These are phyloP conservation scores for Xerophyta viscosa DNA, from an alignment of 106 monocot species.

Conservation along the genomic window DNA sequence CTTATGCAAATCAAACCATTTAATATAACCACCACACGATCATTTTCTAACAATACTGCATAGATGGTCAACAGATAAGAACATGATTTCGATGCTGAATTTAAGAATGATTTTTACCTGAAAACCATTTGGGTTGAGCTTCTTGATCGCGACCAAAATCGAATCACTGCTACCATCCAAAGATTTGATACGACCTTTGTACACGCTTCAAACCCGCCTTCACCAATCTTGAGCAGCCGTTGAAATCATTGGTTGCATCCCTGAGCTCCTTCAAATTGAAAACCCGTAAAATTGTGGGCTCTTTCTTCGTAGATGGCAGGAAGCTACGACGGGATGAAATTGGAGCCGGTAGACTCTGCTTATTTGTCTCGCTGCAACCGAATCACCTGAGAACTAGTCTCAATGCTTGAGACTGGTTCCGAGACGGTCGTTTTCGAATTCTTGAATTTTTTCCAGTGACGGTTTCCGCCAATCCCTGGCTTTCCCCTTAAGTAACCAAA, in stretches of 20 bases:
- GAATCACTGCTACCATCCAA: constrained; percentile 6
- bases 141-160: constrained; percentile 15
- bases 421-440: background rate
- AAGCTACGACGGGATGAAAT: constrained; percentile 6
- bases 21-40: too few species aligned
- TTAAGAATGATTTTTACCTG: too few species aligned
- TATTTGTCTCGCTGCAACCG: background rate
- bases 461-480: background rate
- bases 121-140: constrained; percentile 15
- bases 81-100: too few species aligned
- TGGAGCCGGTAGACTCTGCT: constrained; percentile 18
- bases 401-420: background rate
- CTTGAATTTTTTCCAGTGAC: background rate
- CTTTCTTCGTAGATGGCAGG: constrained; percentile 13
- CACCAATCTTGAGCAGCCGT: constrained; percentile 18
- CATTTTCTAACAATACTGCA: too few species aligned
- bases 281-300: constrained; percentile 13
- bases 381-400: constrained; percentile 6
- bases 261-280: constrained; percentile 15
- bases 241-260: constrained; percentile 19
- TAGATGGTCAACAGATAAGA: too few species aligned
- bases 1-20: too few species aligned
- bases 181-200: constrained; percentile 18
- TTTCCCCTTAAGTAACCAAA: constrained; percentile 11
- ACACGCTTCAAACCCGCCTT: constrained; percentile 23